Conservation (phyloP, 257 asterid genomes). For the Ocimum tenuiflorum region DNA sequence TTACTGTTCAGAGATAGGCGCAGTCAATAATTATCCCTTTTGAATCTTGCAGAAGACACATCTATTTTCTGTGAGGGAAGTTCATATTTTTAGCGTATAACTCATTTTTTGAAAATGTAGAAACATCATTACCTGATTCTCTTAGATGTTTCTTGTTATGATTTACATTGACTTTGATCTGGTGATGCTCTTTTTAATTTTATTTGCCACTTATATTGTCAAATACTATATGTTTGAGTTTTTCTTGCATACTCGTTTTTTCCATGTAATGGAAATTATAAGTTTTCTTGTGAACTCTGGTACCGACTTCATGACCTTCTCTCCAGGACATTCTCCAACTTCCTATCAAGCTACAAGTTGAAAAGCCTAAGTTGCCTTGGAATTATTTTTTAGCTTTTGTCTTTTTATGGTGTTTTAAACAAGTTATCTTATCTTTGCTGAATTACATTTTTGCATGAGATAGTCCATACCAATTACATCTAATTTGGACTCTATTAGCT, state of each 20-base stretch:
- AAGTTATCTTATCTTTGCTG: background rate
- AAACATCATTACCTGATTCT: background rate
- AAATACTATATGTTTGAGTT: background rate
- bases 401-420: background rate
- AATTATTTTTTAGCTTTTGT: background rate
- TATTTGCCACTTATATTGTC: background rate
- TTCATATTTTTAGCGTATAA: background rate
- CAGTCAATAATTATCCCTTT: background rate
- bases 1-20: background rate
- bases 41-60: background rate
- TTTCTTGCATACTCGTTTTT: background rate
- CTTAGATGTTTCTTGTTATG: background rate
- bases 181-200: background rate
- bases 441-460: background rate
- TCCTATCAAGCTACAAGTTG: background rate
- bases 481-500: background rate
- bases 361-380: background rate
- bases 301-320: background rate
- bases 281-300: background rate
- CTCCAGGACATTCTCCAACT: no score
- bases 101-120: background rate
- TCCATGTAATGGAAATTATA: background rate
- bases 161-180: background rate
- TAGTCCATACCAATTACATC: background rate
- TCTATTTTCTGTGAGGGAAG: background rate